Conservation (phyloP, 2,329 filamentous ascomycete species). For the Magnaporthiopsis rhizophila region DNA sequence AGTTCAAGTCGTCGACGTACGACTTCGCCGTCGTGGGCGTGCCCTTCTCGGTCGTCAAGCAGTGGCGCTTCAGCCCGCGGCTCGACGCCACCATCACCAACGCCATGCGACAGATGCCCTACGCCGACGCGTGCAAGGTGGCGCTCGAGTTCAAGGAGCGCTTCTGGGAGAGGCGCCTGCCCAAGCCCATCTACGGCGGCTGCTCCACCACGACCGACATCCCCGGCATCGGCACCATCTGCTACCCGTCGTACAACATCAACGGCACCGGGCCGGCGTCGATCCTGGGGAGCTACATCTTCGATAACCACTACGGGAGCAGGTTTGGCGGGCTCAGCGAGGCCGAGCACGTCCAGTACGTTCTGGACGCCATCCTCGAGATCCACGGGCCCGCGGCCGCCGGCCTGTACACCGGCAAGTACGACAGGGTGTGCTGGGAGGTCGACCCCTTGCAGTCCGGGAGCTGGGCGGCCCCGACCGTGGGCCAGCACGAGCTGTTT, state of each 20-base stretch:
- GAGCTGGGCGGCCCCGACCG: conserved; percentile 53
- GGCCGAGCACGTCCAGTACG: conserved; percentile 53
- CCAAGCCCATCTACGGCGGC: conserved; percentile 52
- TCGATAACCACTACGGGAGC: conserved; percentile 29
- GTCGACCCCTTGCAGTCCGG: conserved; percentile 52
- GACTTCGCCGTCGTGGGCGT: conserved; percentile 61
- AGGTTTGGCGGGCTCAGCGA: conserved; percentile 40
- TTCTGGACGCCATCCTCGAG: conserved; percentile 58
- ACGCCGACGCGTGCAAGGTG: conserved; percentile 45
- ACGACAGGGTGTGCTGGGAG: conserved; percentile 58
- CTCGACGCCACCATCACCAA: conserved; percentile 34
- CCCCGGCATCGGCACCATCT: conserved; percentile 51
- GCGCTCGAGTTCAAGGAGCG: conserved; percentile 61
- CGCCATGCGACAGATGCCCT: conserved; percentile 39
- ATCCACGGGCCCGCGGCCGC: conserved; percentile 54
- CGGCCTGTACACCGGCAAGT: conserved; percentile 57
- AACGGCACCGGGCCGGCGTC: conserved; percentile 56
- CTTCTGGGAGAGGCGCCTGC: conserved; percentile 42
- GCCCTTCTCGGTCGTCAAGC: conserved; percentile 56
- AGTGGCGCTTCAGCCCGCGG: conserved; percentile 42
- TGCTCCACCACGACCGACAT: conserved; percentile 51
- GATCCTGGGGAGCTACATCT: conserved; percentile 54
- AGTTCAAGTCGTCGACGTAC: conserved; percentile 41
- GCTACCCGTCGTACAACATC: conserved; percentile 60
- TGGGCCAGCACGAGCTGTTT: conserved; percentile 62